These are phyloP conservation scores for Fonsecaea pugnacius DNA, from an alignment of 2,329 filamentous ascomycete genomes.

Conservation along the genomic window DNA sequence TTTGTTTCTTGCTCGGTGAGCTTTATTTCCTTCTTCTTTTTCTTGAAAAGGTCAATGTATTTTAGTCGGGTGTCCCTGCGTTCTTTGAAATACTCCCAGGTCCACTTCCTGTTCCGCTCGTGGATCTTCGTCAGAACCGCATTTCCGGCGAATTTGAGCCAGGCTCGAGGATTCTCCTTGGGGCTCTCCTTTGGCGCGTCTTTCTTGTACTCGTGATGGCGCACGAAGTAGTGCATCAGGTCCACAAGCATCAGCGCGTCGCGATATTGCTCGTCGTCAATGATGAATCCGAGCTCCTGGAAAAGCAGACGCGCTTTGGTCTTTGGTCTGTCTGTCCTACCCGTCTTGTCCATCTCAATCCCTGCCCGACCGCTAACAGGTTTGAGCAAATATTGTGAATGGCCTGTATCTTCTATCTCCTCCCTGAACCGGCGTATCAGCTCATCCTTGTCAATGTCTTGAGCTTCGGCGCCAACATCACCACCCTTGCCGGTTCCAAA, in stretches of 20 bases:
- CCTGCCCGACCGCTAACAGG: conserved; percentile 95
- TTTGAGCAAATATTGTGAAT: conserved; percentile 92
- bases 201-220: conserved; percentile 96
- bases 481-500: conserved; percentile 80
- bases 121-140: conserved; percentile 93
- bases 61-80: conserved; percentile 83
- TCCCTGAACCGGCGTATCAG: conserved; percentile 76
- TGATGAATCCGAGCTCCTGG: conserved; percentile 95
- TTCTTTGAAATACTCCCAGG: conserved; percentile 94
- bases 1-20: conserved; percentile 71
- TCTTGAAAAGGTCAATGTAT: conserved; percentile 96
- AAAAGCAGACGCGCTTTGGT: conserved; percentile 91
- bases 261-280: conserved; percentile 96
- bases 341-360: conserved; percentile 92
- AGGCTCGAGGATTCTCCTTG: conserved; percentile 88
- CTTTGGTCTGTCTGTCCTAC: conserved; percentile 75
- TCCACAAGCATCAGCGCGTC: conserved; percentile 98
- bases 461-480: conserved; percentile 60
- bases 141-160: conserved; percentile 88
- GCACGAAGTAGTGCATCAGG: conserved; percentile 96
- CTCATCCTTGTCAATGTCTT: conserved; percentile 71
- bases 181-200: conserved; percentile 81
- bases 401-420: conserved; percentile 76
- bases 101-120: conserved; percentile 89
- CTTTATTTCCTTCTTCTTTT: conserved; percentile 74